phyloP scores from a whole-genome alignment of 257 asterid genomes.

The Fraxinus excelsior region DNA sequence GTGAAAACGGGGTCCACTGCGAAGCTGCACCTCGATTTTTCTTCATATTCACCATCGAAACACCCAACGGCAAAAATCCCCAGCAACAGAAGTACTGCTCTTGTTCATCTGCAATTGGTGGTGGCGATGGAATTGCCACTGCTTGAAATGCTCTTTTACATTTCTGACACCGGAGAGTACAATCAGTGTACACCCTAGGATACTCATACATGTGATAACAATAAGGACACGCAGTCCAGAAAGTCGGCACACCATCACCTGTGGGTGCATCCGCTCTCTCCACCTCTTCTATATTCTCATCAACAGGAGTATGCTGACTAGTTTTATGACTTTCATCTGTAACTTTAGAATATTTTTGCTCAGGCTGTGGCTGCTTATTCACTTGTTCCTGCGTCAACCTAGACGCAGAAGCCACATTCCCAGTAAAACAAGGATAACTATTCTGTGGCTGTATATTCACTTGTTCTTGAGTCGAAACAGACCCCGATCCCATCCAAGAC shows the following conservation, averaged over 20 bases:
- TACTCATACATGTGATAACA: constrained; percentile 88
- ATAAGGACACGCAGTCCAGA: constrained; percentile 92
- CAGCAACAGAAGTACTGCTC: constrained; percentile 81
- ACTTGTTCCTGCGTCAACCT: constrained; percentile 28
- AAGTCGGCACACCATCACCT: constrained; percentile 32
- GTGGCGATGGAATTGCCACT: constrained; percentile 69
- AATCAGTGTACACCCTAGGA: constrained; percentile 60
- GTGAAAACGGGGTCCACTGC: constrained; percentile 83
- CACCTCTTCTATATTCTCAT: constrained; percentile 36
- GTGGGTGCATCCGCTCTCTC: constrained; percentile 35
- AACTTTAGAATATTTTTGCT: constrained; percentile 26
- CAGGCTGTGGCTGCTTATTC: constrained; percentile 14
- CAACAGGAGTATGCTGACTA: constrained; percentile 23
- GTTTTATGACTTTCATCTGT: constrained; percentile 20
- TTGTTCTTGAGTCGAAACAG: constrained; percentile 31
- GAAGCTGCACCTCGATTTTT: constrained; percentile 48
- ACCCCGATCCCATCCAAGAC: constrained; percentile 27
- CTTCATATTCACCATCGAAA: constrained; percentile 55
- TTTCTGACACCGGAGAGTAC: constrained; percentile 72
- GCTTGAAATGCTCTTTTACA: constrained; percentile 85
- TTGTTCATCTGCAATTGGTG: constrained; percentile 66
- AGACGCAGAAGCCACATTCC: constrained; percentile 34
- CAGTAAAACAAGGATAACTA: constrained; percentile 29
- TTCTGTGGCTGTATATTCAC: constrained; percentile 31
- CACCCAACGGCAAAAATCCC: constrained; percentile 83